Evolutionary conservation across 2,329 filamentous ascomycete genomes (phyloP).

Genomic region (Magnaporthales sp.): DNA sequence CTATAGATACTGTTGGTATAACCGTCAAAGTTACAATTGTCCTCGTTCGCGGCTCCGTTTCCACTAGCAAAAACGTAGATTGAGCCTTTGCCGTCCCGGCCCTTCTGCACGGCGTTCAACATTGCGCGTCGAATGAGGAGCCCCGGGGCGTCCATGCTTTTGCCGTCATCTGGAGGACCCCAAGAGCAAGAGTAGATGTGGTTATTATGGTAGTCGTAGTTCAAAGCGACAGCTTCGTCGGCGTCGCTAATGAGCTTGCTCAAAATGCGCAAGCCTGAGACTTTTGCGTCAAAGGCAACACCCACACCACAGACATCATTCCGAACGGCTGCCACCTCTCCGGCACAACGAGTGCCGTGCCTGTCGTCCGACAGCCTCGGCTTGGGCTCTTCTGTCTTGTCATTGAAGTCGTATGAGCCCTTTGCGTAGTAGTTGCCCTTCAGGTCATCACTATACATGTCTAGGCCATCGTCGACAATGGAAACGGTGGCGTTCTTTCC

Average conservation of each 20-base stretch:
- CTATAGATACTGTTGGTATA: slow-evolving; percentile 99
- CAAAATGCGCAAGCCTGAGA: slow-evolving; percentile 87
- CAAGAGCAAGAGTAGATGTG: slow-evolving; percentile 98
- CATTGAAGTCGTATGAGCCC: slow-evolving; percentile 96
- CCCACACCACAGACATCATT: slow-evolving; percentile 95
- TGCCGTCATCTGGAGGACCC: slow-evolving; percentile 90
- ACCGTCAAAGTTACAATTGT: slow-evolving; percentile 99
- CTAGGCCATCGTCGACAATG: slow-evolving; percentile 91
- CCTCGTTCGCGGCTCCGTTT: slow-evolving; percentile 77
- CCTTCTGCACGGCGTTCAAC: slow-evolving; percentile 84
- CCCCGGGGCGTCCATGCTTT: slow-evolving; percentile 88
- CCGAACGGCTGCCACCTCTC: slow-evolving; percentile 83
- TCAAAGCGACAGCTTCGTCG: slow-evolving; percentile 87
- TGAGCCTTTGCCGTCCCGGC: slow-evolving; percentile 73
- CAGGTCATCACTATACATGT: slow-evolving; percentile 90
- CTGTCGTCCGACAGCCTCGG: slow-evolving; percentile 77
- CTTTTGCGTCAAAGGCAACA: slow-evolving; percentile 83
- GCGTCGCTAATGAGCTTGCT: slow-evolving; percentile 84
- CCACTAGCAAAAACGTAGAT: slow-evolving; percentile 96
- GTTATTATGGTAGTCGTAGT: slow-evolving; percentile 84
- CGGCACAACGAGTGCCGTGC: slow-evolving; percentile 90
- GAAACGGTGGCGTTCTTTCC: slow-evolving; percentile 84
- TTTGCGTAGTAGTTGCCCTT: slow-evolving; percentile 89
- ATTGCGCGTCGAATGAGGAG: slow-evolving; percentile 84
- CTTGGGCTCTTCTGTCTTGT: slow-evolving; percentile 66